Base-by-base conservation (phyloP, 1,284 basidiomycete genomes). In the Cryptococcus hybrid region DNA sequence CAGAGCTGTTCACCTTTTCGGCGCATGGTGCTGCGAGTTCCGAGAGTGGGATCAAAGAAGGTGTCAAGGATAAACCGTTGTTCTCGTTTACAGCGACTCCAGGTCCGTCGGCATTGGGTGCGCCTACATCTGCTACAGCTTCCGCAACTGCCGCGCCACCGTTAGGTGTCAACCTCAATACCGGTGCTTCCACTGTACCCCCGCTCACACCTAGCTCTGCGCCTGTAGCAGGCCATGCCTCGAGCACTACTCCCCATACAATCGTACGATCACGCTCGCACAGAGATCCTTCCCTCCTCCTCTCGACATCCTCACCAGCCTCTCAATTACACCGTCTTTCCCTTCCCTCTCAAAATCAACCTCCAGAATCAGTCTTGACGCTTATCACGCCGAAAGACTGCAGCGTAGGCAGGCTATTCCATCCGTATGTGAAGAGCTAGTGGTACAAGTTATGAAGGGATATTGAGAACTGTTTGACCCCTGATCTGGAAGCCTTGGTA, bases 371-470 rank as follows among this genome's bases (percentile, higher is more conserved):
- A 42, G 56, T 18, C 45, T 54, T 11, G 13, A 54, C 15, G 47
- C 53, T 11, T 24, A 43, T 37, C 48, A 54, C 39, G 34, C 40
- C n/a, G 39, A 50, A 7, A 40, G 55, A 36, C 42, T 36, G 3
- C 7, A 53, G 9, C 57, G 43, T n/a, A 9, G 55, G 7, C 15
- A 48, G 3, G 54, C 55, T 36, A 44, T 71, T 0, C 57, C 66
- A 0, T 42, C 56, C 0, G 30, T 75, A 8, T 51, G 56, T 35
- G 60, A 65, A 45, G 42, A 57, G n/a, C 54, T 75, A n/a, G 45
- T 75, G 1, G 12, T 47, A 2, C 64, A 70, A 24, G 65, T 69
- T 12, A 53, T 73, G 7, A 51, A 54, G 3, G 24, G 2, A 52
- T 72, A 18, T 40, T 75, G 1, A 18, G 52, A 7, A 61, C 45